A percentile compares a stretch with the other conserved stretches of the same genome.
Evolutionary conservation across 2,329 filamentous ascomycete genomes (phyloP).

Genomic region (Trichophyton rubrum): DNA sequence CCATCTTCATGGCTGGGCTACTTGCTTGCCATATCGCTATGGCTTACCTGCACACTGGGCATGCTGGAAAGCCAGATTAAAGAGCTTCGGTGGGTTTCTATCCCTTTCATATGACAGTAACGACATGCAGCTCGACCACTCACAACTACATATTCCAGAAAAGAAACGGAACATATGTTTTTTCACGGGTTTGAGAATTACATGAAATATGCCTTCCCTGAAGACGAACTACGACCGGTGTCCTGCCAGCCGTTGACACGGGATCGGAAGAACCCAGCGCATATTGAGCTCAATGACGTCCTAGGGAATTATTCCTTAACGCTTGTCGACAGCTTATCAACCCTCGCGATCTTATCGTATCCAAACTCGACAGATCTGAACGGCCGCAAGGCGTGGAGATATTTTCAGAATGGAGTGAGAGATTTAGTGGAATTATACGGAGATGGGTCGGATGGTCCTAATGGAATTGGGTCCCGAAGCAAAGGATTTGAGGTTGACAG

Average conservation of each 20-base stretch:
- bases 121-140: neutral
- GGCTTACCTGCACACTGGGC: slow-evolving; percentile 23
- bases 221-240: slow-evolving; percentile 84
- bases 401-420: slow-evolving; percentile 71
- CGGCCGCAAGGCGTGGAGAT: slow-evolving; percentile 49
- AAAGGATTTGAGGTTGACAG: slow-evolving; percentile 89
- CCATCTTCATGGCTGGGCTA: slow-evolving; percentile 24
- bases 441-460: slow-evolving; percentile 59
- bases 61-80: slow-evolving; percentile 27
- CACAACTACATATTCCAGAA: slow-evolving; percentile 17
- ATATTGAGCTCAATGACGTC: slow-evolving; percentile 86
- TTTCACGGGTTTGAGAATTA: slow-evolving; percentile 96
- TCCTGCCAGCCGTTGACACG: slow-evolving; percentile 74
- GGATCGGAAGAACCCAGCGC: slow-evolving; percentile 63
- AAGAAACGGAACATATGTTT: slow-evolving; percentile 58
- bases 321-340: slow-evolving; percentile 87
- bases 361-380: slow-evolving; percentile 45
- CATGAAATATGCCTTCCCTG: slow-evolving; percentile 84
- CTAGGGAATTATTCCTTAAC: slow-evolving; percentile 95
- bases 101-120: neutral
- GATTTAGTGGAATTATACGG: slow-evolving; percentile 73
- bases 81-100: slow-evolving; percentile 24
- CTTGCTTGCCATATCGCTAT: slow-evolving; percentile 23
- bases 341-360: slow-evolving; percentile 81
- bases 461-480: slow-evolving; percentile 57